Evolutionary conservation across 2,329 filamentous ascomycete species (phyloP), one percentile per base, ranked within the genome.

Genomic region (Talaromyces pinophilus): DNA sequence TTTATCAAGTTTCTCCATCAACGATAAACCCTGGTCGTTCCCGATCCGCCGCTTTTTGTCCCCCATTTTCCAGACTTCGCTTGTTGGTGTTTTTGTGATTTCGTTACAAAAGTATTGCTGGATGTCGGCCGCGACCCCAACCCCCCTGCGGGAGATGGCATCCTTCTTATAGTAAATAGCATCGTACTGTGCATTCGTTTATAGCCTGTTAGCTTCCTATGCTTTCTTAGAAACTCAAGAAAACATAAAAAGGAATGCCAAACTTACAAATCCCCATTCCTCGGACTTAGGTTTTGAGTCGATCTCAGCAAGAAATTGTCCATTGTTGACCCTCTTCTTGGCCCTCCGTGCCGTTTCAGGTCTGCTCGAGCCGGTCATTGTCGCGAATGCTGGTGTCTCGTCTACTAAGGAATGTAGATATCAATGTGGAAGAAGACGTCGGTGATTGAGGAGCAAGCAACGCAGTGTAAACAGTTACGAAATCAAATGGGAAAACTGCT

Each of bases 1-100:
- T 52, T 52, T 28, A 52, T 54, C 50, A 54, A 54, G 50, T 54
- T 52, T 52, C 48, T 52, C 48, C 48, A 52, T 52, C 48, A 54
- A 54, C 15, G 50, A 30, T 54, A 54, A 54, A 30, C 22, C 25
- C 50, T 2, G 13, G 50, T 54, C 50, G 25, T 54, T 54, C 50
- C 25, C 25, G 15, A 54, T 54, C 25, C 25, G 50, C 50, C 25
- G 22, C 50, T 30, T 54, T 54, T 54, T 52, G 48, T 52, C 28
- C 22, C 28, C 48, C 22, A 28, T 52, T 52, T 52, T 10, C 48
- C 22, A 52, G 22, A 52, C 22, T 17, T 52, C 48, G 19, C 46
- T 50, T 50, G 46, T 50, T 50, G 46, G 19, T 52, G 13, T 52
- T 52, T 52, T 52, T 28, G 48, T 52, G 22, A 52, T 52, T 52